These are phyloP conservation scores for Fraxinus sp. DNA, from an alignment of 305 asterid species.

Conservation along the genomic window DNA sequence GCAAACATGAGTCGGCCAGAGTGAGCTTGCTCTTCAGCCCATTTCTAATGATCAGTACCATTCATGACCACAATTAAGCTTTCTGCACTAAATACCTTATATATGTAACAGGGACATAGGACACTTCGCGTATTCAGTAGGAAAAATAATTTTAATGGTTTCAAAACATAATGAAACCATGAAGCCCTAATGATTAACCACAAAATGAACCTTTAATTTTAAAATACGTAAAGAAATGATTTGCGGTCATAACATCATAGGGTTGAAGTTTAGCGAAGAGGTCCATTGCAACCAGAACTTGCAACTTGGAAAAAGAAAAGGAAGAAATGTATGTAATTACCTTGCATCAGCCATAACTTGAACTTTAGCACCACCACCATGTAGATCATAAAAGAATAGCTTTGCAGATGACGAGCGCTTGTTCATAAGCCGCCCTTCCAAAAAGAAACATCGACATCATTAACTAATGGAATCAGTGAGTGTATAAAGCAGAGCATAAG, in stretches of 20 bases:
- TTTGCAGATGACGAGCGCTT: constrained; percentile 65
- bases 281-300: neutral
- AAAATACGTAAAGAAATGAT: neutral
- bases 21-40: neutral
- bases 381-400: constrained; percentile 77
- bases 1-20: neutral
- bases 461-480: constrained; percentile 3
- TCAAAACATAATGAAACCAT: neutral
- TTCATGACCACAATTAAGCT: neutral
- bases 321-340: constrained; percentile 30
- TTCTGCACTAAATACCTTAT: neutral
- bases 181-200: neutral
- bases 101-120: neutral
- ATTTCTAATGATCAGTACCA: neutral
- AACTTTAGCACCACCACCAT: constrained; percentile 78
- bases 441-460: constrained; percentile 12
- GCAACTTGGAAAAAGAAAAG: neutral
- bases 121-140: neutral
- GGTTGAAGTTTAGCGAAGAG: neutral
- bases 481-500: neutral
- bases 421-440: constrained; percentile 71
- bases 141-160: neutral
- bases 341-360: constrained; percentile 86
- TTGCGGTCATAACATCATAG: neutral
- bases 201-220: neutral